Conservation (phyloP, 257 asterid species). For the Solanum okadae region DNA sequence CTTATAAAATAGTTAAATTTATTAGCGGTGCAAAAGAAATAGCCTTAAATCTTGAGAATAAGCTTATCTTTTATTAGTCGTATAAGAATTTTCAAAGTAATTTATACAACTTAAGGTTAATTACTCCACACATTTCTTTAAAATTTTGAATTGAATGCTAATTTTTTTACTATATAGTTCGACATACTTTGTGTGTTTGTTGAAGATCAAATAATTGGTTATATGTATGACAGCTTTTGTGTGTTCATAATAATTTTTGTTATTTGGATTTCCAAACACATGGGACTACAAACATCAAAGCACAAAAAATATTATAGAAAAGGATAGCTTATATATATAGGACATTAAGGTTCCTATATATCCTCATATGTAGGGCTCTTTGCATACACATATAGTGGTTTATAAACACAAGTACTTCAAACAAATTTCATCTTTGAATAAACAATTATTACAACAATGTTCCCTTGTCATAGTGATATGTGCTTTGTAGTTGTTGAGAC, state of each 20-base stretch:
- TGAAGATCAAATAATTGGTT: background rate
- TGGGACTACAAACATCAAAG: background rate
- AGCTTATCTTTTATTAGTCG: background rate
- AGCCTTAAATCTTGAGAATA: background rate
- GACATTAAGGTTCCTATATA: background rate
- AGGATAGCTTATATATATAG: background rate
- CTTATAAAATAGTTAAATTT: background rate
- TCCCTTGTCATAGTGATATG: background rate
- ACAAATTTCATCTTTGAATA: background rate
- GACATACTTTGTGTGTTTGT: background rate
- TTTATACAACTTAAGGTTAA: background rate
- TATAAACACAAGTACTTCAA: background rate
- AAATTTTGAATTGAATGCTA: background rate
- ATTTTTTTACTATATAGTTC: background rate
- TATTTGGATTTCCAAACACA: background rate
- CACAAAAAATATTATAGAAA: background rate
- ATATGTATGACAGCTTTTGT: background rate
- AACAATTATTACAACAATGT: background rate
- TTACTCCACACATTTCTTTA: background rate
- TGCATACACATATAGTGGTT: background rate
- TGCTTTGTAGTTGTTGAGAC: background rate
- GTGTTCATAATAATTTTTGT: background rate
- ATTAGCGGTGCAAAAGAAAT: background rate
- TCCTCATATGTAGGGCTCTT: background rate
- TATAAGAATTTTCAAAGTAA: background rate